Evolutionary conservation across 2,329 filamentous ascomycete genomes (phyloP), one percentile per base, ranked within the genome.

Genomic region (Harringtonia aguacate): DNA sequence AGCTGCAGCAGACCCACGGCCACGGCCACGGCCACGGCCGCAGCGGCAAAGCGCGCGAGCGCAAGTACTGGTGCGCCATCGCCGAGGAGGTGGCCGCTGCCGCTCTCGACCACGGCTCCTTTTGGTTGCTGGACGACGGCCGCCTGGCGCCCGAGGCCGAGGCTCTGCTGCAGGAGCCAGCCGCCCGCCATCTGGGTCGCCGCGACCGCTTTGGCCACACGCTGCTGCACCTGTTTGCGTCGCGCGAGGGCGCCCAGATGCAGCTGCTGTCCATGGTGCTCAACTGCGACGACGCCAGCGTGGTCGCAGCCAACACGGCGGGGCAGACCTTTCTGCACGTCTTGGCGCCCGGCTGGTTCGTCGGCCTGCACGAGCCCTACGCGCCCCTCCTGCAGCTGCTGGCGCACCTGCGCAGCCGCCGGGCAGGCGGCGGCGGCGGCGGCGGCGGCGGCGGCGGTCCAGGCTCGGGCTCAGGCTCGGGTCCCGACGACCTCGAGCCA

Each of bases 301-400:
- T 52, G 12, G 33, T 42, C 15, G 55, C 57, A 3, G 48, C 65
- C 22, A 74, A 74, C 50, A 65, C 59, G 7, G 67, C 63, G 2
- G 64, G 64, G 3, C 70, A 74, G 54, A 73, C 68, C 0, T 71
- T 73, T 29, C 55, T 75, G 22, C 67, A 73, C 38, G 57, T 70
- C 1, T 52, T 73, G 12, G 53, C 59, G 7, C 52, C 49, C 1
- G 46, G 47, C 3, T 67, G 65, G 61, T 55, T 71, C 24, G 14
- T 39, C 0, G 48, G 55, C 22, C 14, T 59, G 8, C 36, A 52
- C 2, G 44, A 50, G 36, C 46, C 50, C 4, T 52, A 53, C 8
- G 45, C 53, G 4, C 54, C 55, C 2, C 46, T 61, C 24, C 50
- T 49, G 29, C 53, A 45, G 38, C 54, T 61, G 9, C 51, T 64